Evolutionary conservation across 352 stramenopile species (phyloP), one percentile per base, ranked within the genome.

Genomic region (Globisporangium cylindrosporum): DNA sequence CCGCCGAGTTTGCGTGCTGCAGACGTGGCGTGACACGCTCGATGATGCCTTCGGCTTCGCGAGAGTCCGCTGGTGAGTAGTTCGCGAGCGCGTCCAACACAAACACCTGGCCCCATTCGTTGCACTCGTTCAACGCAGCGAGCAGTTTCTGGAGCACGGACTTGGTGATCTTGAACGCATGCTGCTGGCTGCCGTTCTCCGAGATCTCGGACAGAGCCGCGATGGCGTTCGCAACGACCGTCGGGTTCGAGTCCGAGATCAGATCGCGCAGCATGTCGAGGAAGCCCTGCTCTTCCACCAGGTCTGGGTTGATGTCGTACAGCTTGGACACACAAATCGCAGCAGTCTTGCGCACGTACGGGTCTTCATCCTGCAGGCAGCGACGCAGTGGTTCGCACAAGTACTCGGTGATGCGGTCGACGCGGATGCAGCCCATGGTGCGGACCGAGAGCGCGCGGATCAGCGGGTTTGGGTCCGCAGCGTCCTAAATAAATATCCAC

Each of bases 271-370:
- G 80, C 70, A 97, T 97, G 70, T 98, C 90, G 6, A 99, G 71
- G 72, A 98, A 98, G 20, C 97, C 97, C 66, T 98, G 92, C 69
- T 99, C 96, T 51, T 98, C 92, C 1, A 99, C 97, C 51, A 99
- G 83, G 41, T 97, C 91, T 1, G 97, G 97, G 63, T 98, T 98
- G 82, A 99, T 99, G 74, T 99, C 97, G 80, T 99, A 99, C 18
- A 99, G 88, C 81, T 99, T 99, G 54, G 97, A 98, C 15, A 99
- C 97, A 77, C 97, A 99, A 54, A 99, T 98, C 22, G 98, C 98
- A 10, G 98, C 98, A 1, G 98, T 99, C 77, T 99, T 99, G 60
- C 98, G 90, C 10, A 99, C 98, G 73, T 99, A 99, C 27, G 98
- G 97, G 81, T 99, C 98, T 72, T 95, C 86, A 66, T 96, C 98